These are phyloP conservation scores for Ganoderma resinaceum DNA, from an alignment of 1,284 basidiomycete genomes.

Conservation along the genomic window DNA sequence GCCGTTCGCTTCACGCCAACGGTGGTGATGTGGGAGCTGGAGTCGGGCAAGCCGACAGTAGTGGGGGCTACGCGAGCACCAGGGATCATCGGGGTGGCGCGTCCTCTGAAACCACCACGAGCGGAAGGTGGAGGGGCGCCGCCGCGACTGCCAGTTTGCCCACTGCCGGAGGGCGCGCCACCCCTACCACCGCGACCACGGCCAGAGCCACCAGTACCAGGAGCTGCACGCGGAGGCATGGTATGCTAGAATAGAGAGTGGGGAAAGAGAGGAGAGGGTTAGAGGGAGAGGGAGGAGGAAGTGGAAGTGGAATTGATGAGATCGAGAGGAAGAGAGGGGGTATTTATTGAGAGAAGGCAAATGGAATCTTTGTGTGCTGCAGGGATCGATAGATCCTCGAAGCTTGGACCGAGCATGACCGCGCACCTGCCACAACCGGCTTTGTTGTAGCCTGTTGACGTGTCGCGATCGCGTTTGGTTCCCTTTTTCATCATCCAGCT, in stretches of 20 bases:
- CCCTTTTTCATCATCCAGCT: constrained; percentile 7
- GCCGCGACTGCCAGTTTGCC: constrained; percentile 3
- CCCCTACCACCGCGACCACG: constrained; percentile 24
- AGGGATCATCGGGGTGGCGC: constrained; percentile 23
- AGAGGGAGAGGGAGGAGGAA: background rate
- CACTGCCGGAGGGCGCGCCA: constrained; percentile 9
- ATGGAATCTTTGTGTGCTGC: constrained; percentile 25
- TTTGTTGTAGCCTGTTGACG: constrained; percentile 34
- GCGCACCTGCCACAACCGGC: constrained; percentile 13
- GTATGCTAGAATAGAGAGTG: background rate
- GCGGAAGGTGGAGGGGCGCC: constrained; percentile 19
- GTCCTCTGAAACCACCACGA: constrained; percentile 31
- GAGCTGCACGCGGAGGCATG: constrained; percentile 50
- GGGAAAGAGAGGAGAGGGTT: background rate
- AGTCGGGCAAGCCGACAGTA: constrained; percentile 31
- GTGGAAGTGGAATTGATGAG: background rate
- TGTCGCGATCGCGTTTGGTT: constrained; percentile 27
- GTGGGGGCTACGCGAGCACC: background rate
- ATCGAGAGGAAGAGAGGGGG: constrained; percentile 2
- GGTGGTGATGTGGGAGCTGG: constrained; percentile 52
- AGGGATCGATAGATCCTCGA: constrained; percentile 23
- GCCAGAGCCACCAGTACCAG: constrained; percentile 24
- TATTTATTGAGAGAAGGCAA: constrained; percentile 23
- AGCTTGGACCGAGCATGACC: constrained; percentile 3
- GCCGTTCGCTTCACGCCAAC: constrained; percentile 71